Evolutionary conservation across 192 early-diverging fungal genomes (phyloP).

Genomic region (Fimicolochytrium jonesii): DNA sequence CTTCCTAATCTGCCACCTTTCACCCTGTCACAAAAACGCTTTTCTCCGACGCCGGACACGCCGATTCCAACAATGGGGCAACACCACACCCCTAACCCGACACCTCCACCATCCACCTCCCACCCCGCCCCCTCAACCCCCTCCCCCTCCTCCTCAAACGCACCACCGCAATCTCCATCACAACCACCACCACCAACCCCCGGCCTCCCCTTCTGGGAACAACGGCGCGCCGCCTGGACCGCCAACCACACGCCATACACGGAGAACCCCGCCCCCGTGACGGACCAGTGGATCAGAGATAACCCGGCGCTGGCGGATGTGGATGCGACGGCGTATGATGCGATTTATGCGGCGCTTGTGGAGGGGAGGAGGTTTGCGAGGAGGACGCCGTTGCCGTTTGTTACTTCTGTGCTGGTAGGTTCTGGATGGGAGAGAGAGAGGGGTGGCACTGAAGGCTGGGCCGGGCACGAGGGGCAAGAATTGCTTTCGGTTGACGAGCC

Average conservation of each 20-base stretch:
- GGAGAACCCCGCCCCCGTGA: conserved; percentile 9
- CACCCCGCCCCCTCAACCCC: background rate
- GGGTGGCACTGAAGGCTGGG: too few species aligned
- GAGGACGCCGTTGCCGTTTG: conserved; percentile 42
- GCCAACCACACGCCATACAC: too few species aligned
- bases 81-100: too few species aligned
- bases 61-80: too few species aligned
- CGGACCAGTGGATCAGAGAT: conserved; percentile 23
- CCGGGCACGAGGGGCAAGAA: too few species aligned
- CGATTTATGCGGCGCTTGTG: conserved; percentile 39
- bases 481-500: too few species aligned
- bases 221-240: background rate
- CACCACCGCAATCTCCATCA: background rate
- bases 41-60: too few species aligned
- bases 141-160: background rate
- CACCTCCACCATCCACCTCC: background rate
- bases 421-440: too few species aligned
- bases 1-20: too few species aligned
- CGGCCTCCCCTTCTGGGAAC: background rate
- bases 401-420: conserved; percentile 40
- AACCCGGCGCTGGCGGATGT: conserved; percentile 35
- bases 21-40: too few species aligned
- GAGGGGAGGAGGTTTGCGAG: conserved; percentile 42
- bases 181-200: background rate
- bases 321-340: conserved; percentile 37